Evolutionary conservation across 208 protist genomes (phyloP).

Genomic region (Wallacemonas sp.): DNA sequence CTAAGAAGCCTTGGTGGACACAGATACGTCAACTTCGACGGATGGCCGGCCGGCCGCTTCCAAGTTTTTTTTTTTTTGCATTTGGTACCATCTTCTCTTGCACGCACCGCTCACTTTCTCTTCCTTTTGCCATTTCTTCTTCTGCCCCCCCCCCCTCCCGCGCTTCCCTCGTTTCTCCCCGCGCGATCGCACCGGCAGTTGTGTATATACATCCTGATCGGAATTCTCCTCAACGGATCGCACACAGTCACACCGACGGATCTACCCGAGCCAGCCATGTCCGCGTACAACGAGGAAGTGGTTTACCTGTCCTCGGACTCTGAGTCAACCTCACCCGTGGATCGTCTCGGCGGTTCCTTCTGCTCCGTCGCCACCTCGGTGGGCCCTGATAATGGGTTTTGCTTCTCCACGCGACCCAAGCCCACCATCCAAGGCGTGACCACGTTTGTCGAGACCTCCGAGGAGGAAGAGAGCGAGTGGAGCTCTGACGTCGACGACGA

Average conservation of each 20-base stretch:
- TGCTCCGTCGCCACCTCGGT: slow-evolving; percentile 38
- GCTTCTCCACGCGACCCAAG: slow-evolving; percentile 16
- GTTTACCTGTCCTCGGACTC: slow-evolving; percentile 25
- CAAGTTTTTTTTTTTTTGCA: too few species aligned
- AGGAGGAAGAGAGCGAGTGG: slow-evolving; percentile 24
- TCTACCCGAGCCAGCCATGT: too few species aligned
- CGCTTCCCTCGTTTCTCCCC: neutral
- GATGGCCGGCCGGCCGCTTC: too few species aligned
- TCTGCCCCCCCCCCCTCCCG: neutral
- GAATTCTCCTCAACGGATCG: slow-evolving; percentile 1
- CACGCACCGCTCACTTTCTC: neutral
- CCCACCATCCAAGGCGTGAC: slow-evolving; percentile 8
- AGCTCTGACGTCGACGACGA: slow-evolving; percentile 2
- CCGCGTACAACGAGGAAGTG: slow-evolving; percentile 4
- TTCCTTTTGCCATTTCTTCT: neutral
- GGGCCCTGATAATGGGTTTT: slow-evolving; percentile 20
- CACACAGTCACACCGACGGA: too few species aligned
- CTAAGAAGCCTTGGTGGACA: too few species aligned
- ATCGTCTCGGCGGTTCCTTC: slow-evolving; percentile 25
- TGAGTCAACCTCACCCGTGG: slow-evolving; percentile 17
- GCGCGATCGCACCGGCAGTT: neutral
- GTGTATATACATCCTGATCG: slow-evolving; percentile 2
- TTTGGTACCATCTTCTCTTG: too few species aligned
- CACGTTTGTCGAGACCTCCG: slow-evolving; percentile 15
- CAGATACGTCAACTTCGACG: too few species aligned